Conservation (phyloP, 129 eudicot species). For the Silybum marianum region DNA sequence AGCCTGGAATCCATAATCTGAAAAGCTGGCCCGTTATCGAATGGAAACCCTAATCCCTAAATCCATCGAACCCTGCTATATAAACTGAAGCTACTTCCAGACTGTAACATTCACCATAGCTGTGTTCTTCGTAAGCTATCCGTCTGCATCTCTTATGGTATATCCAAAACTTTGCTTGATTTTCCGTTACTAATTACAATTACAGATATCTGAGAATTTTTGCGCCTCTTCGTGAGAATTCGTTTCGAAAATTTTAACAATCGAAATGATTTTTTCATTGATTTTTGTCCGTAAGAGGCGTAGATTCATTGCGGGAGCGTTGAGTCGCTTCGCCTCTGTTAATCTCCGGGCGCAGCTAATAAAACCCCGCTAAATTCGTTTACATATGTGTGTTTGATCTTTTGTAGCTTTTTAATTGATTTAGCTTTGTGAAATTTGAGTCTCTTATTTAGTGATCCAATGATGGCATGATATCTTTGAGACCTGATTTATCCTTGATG, state of each 20-base stretch:
- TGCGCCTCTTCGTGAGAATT: slow-evolving; percentile 22
- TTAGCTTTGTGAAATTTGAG: not conserved
- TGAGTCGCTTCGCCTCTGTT: slow-evolving; percentile 46
- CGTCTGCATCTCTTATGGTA: not conserved
- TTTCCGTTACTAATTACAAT: not conserved
- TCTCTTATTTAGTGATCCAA: slow-evolving; percentile 9
- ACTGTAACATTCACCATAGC: not conserved
- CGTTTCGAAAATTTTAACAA: not conserved
- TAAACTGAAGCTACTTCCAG: slow-evolving; percentile 9
- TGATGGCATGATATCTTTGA: slow-evolving; percentile 57
- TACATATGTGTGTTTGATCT: not conserved
- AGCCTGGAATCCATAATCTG: not conserved
- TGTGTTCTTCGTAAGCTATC: not conserved
- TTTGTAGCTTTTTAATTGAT: not conserved
- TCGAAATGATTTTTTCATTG: slow-evolving; percentile 1
- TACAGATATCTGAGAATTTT: not conserved
- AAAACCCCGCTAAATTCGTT: slow-evolving; percentile 38
- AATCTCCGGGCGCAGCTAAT: slow-evolving; percentile 45
- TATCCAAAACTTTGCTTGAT: not conserved
- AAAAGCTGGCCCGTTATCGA: not conserved
- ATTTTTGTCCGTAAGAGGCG: slow-evolving; percentile 20
- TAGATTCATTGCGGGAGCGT: slow-evolving; percentile 37
- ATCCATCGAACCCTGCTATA: slow-evolving; percentile 5
- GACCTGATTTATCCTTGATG: slow-evolving; percentile 49
- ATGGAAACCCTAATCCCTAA: slow-evolving; percentile 34